A percentile compares a stretch with the other conserved stretches of the same genome.
Conservation (phyloP, 768 basidiomycete species). For the Rhodosporidiobolus odoratus region DNA sequence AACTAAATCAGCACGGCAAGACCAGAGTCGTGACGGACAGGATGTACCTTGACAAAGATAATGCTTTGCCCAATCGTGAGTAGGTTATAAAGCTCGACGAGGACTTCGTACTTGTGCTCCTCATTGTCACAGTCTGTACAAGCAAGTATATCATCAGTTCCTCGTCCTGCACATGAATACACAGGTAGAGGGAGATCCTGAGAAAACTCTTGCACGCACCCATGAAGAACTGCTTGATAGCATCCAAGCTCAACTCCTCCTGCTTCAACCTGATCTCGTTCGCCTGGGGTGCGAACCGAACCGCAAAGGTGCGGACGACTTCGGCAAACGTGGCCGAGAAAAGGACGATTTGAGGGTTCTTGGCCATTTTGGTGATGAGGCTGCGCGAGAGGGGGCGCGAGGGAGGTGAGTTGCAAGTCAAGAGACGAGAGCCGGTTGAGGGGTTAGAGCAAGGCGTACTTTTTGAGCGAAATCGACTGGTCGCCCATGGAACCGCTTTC, state of each 20-base stretch:
- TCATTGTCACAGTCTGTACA: conserved; percentile 70
- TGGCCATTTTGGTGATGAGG: conserved; percentile 39
- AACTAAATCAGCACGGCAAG: not conserved
- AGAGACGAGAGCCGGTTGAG: conserved; percentile 53
- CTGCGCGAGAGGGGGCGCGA: conserved; percentile 2
- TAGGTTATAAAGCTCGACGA: conserved; percentile 80
- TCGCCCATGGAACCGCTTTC: conserved; percentile 82
- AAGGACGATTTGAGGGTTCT: conserved; percentile 68
- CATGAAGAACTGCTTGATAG: conserved; percentile 96
- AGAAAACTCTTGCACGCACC: conserved; percentile 44
- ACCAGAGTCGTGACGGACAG: not conserved
- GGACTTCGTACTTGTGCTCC: conserved; percentile 89
- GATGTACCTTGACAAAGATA: conserved; percentile 84
- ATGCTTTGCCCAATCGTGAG: conserved; percentile 97
- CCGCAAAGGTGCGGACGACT: conserved; percentile 82
- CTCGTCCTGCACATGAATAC: not conserved
- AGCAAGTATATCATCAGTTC: not conserved
- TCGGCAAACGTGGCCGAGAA: conserved; percentile 99
- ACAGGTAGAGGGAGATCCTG: not conserved
- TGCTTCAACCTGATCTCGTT: conserved; percentile 94
- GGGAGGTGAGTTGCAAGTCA: conserved; percentile 35
- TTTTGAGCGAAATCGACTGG: conserved; percentile 87
- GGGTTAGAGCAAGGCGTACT: conserved; percentile 54
- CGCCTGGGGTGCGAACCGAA: conserved; percentile 83
- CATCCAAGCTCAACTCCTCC: conserved; percentile 88